Evolutionary conservation across 2,329 filamentous ascomycete species (phyloP).

Genomic region (Pyrenophora tritici-repentis): DNA sequence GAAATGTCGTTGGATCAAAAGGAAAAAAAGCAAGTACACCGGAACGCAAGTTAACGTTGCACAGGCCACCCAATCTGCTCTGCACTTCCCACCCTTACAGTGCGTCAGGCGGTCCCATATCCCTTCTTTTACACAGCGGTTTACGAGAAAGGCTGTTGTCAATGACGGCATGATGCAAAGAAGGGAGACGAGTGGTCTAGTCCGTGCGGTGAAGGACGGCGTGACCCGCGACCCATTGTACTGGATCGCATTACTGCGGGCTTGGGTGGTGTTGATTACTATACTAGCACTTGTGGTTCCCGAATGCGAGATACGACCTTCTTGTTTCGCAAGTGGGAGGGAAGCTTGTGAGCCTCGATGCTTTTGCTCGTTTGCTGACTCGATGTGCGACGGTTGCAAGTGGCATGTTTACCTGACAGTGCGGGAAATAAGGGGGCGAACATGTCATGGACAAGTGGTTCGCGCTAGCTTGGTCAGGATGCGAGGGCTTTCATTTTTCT

Average conservation of each 20-base stretch:
- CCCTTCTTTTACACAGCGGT: constrained; percentile 14
- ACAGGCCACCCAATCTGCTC: constrained; percentile 9
- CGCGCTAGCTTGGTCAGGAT: constrained; percentile 6
- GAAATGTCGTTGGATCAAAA: constrained; percentile 10
- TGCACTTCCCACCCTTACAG: constrained; percentile 13
- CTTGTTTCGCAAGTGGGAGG: too few species aligned
- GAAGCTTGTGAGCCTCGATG: background rate
- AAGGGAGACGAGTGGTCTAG: background rate
- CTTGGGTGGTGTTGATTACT: background rate
- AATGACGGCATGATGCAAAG: constrained; percentile 7
- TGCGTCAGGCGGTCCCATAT: constrained; percentile 8
- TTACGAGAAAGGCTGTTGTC: constrained; percentile 7
- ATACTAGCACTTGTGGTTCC: constrained; percentile 2
- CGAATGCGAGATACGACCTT: too few species aligned
- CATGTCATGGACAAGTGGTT: constrained; percentile 7
- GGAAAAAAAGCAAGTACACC: constrained; percentile 17
- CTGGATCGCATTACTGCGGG: constrained; percentile 1
- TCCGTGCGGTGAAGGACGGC: constrained; percentile 6
- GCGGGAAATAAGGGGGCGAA: constrained; percentile 11
- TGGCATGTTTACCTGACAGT: constrained; percentile 1
- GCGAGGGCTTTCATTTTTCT: background rate
- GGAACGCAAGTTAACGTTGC: constrained; percentile 18
- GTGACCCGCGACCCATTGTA: constrained; percentile 6
- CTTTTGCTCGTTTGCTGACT: constrained; percentile 5
- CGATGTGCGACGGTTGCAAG: constrained; percentile 2